Conservation (phyloP, 345 rosid species). For the Mercurialis annua region DNA sequence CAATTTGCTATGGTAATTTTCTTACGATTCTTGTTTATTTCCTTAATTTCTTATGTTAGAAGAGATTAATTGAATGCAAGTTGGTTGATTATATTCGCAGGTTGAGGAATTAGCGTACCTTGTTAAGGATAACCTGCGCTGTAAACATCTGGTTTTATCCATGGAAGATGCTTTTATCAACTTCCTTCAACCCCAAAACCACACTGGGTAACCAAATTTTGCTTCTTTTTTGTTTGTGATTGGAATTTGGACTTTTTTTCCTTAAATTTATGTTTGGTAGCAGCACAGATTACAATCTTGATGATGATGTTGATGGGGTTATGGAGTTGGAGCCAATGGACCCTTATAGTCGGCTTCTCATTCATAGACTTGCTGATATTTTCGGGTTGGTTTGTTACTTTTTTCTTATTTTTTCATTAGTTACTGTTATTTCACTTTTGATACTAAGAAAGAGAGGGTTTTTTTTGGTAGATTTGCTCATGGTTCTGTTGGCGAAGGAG, state of each 20-base stretch:
- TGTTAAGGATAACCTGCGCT: constrained; percentile 57
- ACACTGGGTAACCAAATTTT: constrained; percentile 29
- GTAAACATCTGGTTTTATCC: constrained; percentile 60
- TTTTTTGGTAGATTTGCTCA: constrained; percentile 51
- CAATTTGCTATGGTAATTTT: constrained; percentile 40
- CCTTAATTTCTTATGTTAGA: no score
- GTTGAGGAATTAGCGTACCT: constrained; percentile 68
- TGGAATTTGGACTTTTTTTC: not conserved
- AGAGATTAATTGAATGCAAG: no score
- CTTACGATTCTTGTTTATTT: no score
- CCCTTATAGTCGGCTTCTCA: constrained; percentile 58
- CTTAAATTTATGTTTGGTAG: constrained; percentile 3
- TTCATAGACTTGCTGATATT: constrained; percentile 68
- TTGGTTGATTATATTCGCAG: constrained; percentile 22
- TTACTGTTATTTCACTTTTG: not conserved
- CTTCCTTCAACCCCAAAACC: constrained; percentile 38
- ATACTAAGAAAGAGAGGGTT: no score
- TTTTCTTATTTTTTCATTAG: not conserved
- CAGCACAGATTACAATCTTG: no score
- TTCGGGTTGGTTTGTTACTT: constrained; percentile 44
- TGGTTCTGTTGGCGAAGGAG: constrained; percentile 66
- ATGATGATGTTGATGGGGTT: constrained; percentile 34
- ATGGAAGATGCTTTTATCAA: constrained; percentile 56
- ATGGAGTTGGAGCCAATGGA: constrained; percentile 69
- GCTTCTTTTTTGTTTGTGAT: not conserved